Conservation (phyloP, 2,329 filamentous ascomycete species). For the Trichoderma simmonsii region DNA sequence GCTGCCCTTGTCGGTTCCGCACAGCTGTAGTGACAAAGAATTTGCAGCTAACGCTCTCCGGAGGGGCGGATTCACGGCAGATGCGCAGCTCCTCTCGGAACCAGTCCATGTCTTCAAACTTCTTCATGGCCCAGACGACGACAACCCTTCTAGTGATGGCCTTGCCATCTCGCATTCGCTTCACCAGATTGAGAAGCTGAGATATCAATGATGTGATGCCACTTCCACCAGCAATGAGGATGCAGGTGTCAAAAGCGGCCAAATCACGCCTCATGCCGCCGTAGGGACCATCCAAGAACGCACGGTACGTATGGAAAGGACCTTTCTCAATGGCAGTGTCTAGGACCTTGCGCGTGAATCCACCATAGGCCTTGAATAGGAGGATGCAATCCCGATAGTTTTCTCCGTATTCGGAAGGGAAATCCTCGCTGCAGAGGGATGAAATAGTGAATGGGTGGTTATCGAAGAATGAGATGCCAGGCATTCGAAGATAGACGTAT, state of each 20-base stretch:
- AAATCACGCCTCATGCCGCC: conserved; percentile 89
- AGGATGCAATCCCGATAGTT: conserved; percentile 84
- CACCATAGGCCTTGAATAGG: conserved; percentile 86
- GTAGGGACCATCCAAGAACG: conserved; percentile 91
- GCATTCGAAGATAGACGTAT: conserved; percentile 93
- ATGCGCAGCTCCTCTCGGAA: conserved; percentile 93
- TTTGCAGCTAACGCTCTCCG: conserved; percentile 85
- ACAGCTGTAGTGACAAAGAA: conserved; percentile 84
- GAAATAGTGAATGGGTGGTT: conserved; percentile 96
- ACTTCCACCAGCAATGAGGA: conserved; percentile 89
- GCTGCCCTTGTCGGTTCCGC: conserved; percentile 32
- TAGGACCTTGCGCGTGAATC: conserved; percentile 84
- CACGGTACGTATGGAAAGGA: conserved; percentile 86
- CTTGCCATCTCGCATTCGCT: conserved; percentile 91
- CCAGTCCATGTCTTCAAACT: conserved; percentile 93
- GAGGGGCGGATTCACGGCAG: conserved; percentile 83
- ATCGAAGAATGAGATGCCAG: conserved; percentile 82
- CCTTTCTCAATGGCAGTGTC: conserved; percentile 80
- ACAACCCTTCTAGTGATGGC: conserved; percentile 87
- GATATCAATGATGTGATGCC: conserved; percentile 92
- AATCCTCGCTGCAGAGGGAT: conserved; percentile 88
- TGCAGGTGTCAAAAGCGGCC: conserved; percentile 88
- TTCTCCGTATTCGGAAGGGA: conserved; percentile 87
- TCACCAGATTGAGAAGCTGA: conserved; percentile 89
- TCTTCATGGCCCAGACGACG: conserved; percentile 90